These are phyloP conservation scores for Boechera divaricarpa DNA, from an alignment of 345 rosid genomes.

Conservation along the genomic window DNA sequence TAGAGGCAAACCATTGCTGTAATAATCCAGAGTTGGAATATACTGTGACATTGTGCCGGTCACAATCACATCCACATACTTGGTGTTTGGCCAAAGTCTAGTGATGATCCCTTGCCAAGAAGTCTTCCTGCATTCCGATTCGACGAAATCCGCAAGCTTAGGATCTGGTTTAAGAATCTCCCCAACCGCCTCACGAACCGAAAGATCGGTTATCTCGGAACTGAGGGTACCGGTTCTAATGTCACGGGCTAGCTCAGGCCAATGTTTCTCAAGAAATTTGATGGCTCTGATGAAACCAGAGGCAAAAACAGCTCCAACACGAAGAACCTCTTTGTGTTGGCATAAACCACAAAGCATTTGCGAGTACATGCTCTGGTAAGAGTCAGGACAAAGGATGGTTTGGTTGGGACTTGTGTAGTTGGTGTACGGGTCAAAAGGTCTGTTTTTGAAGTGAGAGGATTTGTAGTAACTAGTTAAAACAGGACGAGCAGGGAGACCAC, in stretches of 20 bases:
- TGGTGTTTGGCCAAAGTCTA: slow-evolving; percentile 79
- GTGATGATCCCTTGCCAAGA: slow-evolving; percentile 82
- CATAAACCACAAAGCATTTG: slow-evolving; percentile 80
- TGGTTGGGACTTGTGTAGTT: slow-evolving; percentile 88
- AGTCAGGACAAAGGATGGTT: slow-evolving; percentile 74
- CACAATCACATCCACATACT: slow-evolving; percentile 94
- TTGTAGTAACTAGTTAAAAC: slow-evolving; percentile 80
- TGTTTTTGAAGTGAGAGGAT: slow-evolving; percentile 65
- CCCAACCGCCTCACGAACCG: slow-evolving; percentile 62
- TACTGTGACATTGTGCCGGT: slow-evolving; percentile 99
- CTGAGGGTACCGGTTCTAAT: slow-evolving; percentile 58
- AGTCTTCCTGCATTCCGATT: slow-evolving; percentile 56
- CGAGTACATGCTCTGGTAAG: slow-evolving; percentile 84
- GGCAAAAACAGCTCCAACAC: slow-evolving; percentile 86
- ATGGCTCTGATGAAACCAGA: slow-evolving; percentile 84
- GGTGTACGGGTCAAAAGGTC: slow-evolving; percentile 73
- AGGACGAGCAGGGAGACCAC: slow-evolving; percentile 76
- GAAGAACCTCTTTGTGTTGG: slow-evolving; percentile 67
- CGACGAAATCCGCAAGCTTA: slow-evolving; percentile 63
- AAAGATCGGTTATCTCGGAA: slow-evolving; percentile 60
- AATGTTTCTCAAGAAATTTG: slow-evolving; percentile 73
- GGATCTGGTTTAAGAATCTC: slow-evolving; percentile 70
- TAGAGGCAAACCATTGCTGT: slow-evolving; percentile 84
- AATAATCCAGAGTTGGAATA: slow-evolving; percentile 89
- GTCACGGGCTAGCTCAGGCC: slow-evolving; percentile 57